These are phyloP conservation scores for Panicum hallii DNA, from an alignment of 202 grass and related monocot genomes.

Conservation along the genomic window DNA sequence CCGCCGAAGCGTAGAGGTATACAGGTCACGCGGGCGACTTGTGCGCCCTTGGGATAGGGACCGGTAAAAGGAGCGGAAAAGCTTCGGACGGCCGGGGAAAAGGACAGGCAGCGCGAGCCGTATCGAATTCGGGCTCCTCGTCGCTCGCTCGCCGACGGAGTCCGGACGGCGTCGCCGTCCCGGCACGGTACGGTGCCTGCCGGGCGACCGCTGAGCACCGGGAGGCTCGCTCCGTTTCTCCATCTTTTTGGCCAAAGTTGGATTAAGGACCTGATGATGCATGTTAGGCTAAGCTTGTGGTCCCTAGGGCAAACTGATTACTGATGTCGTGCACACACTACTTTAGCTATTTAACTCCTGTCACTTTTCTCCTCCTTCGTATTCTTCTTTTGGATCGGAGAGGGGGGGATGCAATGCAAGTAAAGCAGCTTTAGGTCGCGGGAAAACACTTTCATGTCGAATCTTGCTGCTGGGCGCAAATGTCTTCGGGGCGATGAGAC, in stretches of 20 bases:
- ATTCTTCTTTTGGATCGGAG: not conserved
- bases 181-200: too few relatives aligned
- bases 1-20: not conserved
- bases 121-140: conserved; percentile 26
- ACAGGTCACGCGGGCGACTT: conserved; percentile 33
- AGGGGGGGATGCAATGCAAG: not conserved
- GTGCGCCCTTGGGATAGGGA: not conserved
- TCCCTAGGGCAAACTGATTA: not conserved
- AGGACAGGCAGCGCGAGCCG: not conserved
- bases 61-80: not conserved
- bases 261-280: not conserved
- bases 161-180: not conserved
- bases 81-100: not conserved
- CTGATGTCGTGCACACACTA: not conserved
- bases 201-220: not conserved
- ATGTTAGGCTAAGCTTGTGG: not conserved
- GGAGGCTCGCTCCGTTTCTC: not conserved
- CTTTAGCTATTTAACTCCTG: not conserved
- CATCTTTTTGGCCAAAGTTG: not conserved
- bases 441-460: not conserved
- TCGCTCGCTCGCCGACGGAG: not conserved
- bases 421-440: conserved; percentile 30
- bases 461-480: not conserved
- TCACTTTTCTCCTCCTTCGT: not conserved
- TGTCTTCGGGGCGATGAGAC: conserved; percentile 8